phyloP scores from a whole-genome alignment of 257 asterid genomes.

The Solanum tarapatanum region DNA sequence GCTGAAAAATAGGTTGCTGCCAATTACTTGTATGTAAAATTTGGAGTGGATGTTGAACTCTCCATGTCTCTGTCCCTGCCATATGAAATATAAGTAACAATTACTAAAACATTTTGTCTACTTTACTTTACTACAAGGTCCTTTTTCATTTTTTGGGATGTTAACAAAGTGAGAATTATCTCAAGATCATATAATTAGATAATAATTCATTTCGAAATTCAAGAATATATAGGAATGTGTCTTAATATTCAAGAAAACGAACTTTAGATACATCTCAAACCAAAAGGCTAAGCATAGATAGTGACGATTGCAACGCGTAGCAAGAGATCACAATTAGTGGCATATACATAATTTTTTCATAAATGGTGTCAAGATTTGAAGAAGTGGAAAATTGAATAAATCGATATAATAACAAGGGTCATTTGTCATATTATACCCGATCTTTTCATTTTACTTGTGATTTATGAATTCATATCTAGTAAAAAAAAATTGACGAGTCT shows the following conservation, averaged over 20 bases:
- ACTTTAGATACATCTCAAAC: not conserved
- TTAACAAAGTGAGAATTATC: not conserved
- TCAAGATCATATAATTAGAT: not conserved
- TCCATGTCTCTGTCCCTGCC: not conserved
- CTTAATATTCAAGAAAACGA: not conserved
- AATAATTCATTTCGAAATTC: not conserved
- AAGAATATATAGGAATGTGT: not conserved
- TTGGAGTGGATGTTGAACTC: not conserved
- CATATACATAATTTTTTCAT: fast-evolving
- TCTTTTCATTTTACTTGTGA: not conserved
- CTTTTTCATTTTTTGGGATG: not conserved
- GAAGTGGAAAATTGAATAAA: not conserved
- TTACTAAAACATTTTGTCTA: not conserved
- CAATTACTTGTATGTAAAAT: constrained; percentile 2
- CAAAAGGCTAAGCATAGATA: not conserved
- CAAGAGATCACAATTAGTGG: not conserved
- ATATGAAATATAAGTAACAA: not conserved
- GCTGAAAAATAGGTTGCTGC: constrained; percentile 1
- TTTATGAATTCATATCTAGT: not conserved
- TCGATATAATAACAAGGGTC: not conserved
- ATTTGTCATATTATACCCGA: not conserved
- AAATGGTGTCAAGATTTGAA: not conserved
- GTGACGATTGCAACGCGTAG: not conserved
- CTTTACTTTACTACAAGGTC: not conserved
- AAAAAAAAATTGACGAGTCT: not conserved